Base-by-base conservation (phyloP, 208 protist species). In the Leishmania aethiopica region DNA sequence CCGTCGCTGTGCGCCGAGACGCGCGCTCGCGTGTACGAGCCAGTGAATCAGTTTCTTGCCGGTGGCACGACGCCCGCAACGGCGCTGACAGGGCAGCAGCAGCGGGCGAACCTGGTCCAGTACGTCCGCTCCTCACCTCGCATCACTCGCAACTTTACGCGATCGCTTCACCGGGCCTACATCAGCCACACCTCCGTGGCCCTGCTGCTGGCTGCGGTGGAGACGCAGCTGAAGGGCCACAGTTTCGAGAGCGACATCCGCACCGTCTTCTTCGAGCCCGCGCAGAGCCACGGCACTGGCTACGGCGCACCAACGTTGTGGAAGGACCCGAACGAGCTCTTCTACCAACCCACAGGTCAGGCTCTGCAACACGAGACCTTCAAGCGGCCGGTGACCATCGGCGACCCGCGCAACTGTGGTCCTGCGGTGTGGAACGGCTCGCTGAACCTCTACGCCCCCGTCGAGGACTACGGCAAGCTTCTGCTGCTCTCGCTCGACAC, bases 381-480 rank as follows among this genome's bases (percentile, higher is more conserved):
- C 72, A 70, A 78, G 37, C 49, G 77, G 3, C 90, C 94, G 22
- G 49, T 97, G 10, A 62, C 85, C 28, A 45, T 75, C 10, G 88
- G 88, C 10, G 78, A 78, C 10, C 64, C 55, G 49, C 71, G 69
- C 37, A 97, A 96, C 87, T 89, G 88, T 82, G 89, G 84, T 19
- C 92, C 94, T 22, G 81, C 91, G 35, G 77, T 92, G 10, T 83
- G 94, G 60, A 97, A 97, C 81, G 91, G 86, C 35, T 96, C 92
- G 0, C 75, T 97, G 40, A 97, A 97, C 75, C 81, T 96, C 7
- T 92, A 94, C 82, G 91, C 91, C 15, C 94, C 92, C 0, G 84
- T 84, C n/a, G 92, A 97, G 81, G 92, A 97, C 82, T 97, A 89
- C 79, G 92, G 85, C 2, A 97, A 97, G 85, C 82, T 97, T 70